phyloP scores from a whole-genome alignment of 129 eudicot genomes.

The Artemisia tridentata region DNA sequence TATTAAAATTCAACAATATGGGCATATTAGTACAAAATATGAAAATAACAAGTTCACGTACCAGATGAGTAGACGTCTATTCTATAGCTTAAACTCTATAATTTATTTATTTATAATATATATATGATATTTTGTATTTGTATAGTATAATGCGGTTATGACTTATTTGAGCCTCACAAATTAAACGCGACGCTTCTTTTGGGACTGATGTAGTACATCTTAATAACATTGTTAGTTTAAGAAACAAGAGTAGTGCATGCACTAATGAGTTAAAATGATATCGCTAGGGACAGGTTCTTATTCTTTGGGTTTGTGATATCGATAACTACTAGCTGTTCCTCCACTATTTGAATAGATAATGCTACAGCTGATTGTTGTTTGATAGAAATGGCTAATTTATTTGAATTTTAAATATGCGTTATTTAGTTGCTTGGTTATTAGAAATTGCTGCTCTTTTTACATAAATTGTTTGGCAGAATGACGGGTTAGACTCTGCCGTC shows the following conservation, averaged over 20 bases:
- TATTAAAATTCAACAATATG: no score
- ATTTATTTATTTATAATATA: neutral
- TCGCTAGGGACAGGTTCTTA: constrained; percentile 8
- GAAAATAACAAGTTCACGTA: no score
- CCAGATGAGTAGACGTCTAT: no score
- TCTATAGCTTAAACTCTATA: neutral
- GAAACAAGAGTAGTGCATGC: neutral
- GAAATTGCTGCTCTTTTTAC: neutral
- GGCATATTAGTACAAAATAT: no score
- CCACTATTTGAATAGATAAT: no score
- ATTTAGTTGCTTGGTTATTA: constrained; percentile 7
- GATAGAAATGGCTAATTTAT: no score
- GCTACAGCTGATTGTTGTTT: no score
- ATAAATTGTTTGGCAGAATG: neutral
- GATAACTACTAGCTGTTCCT: no score
- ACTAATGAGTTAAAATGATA: neutral
- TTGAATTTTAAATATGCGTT: neutral
- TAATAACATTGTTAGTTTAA: constrained; percentile 1
- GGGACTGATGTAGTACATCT: neutral
- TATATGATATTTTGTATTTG: constrained; percentile 1
- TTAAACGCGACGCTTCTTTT: neutral
- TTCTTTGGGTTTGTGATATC: neutral
- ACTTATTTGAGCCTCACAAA: constrained; percentile 6
- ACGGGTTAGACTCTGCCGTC: no score
- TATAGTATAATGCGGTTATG: neutral